A percentile compares a stretch with the other conserved stretches of the same genome.
Conservation (phyloP, 495 filamentous ascomycete species). For the Xylaria acuta region DNA sequence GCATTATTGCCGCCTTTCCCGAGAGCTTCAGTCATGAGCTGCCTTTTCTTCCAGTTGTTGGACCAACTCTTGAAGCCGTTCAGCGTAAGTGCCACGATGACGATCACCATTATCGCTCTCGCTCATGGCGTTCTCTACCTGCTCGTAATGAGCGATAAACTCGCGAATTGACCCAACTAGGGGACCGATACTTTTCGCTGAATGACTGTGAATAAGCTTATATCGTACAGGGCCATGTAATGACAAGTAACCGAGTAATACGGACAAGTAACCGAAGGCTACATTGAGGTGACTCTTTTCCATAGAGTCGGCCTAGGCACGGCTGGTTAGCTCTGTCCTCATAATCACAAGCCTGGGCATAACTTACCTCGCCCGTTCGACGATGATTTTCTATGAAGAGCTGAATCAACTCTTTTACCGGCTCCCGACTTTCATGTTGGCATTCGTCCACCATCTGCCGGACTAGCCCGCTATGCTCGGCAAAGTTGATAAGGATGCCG, state of each 20-base stretch:
- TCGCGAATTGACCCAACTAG: constrained; percentile 83
- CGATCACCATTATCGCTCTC: constrained; percentile 55
- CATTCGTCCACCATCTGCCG: constrained; percentile 39
- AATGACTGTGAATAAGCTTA: constrained; percentile 59
- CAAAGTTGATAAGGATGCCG: constrained; percentile 88
- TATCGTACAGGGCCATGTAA: constrained; percentile 60
- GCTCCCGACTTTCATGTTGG: constrained; percentile 36
- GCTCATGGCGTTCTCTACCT: constrained; percentile 67
- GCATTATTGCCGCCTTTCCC: background rate
- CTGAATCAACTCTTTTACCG: constrained; percentile 54
- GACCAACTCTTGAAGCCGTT: constrained; percentile 64
- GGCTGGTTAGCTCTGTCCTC: constrained; percentile 1
- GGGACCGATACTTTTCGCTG: constrained; percentile 63
- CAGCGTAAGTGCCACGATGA: constrained; percentile 59
- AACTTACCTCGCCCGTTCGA: constrained; percentile 58
- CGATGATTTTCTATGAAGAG: constrained; percentile 60
- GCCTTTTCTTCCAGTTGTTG: constrained; percentile 46
- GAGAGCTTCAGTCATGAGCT: constrained; percentile 29
- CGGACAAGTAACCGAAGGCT: constrained; percentile 86
- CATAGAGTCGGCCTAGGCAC: constrained; percentile 75
- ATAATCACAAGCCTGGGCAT: constrained; percentile 38
- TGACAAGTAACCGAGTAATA: constrained; percentile 82
- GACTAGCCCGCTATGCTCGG: constrained; percentile 64
- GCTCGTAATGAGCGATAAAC: constrained; percentile 78
- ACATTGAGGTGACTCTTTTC: constrained; percentile 86